Percentiles rank a stretch among this genome's conserved stretches.
Conservation (phyloP, 805 yeast genomes). For the Sugiyamaella lignohabitans region DNA sequence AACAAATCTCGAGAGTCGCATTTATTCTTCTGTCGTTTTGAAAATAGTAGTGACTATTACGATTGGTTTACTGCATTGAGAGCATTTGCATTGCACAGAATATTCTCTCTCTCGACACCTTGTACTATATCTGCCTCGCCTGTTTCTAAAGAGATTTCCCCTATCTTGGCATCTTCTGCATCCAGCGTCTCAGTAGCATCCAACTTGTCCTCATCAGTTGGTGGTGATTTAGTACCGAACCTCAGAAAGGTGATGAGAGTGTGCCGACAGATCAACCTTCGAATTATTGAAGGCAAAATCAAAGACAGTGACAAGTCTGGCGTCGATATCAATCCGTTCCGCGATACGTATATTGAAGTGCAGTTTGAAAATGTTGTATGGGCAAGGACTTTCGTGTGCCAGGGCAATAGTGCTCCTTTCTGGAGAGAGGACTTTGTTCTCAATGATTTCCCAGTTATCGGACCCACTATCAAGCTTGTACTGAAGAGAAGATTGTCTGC, state of each 20-base stretch:
- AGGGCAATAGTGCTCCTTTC: slow-evolving; percentile 49
- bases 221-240: slow-evolving; percentile 4
- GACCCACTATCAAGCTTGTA: slow-evolving; percentile 34
- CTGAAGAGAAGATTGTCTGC: slow-evolving; percentile 14
- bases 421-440: slow-evolving; percentile 75
- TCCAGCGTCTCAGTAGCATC: not conserved
- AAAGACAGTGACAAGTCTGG: slow-evolving; percentile 6
- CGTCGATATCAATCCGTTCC: slow-evolving; percentile 14
- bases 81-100: slow-evolving; percentile 22
- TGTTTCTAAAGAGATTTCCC: no score
- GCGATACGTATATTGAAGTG: slow-evolving; percentile 57
- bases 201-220: not conserved
- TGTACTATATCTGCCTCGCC: no score
- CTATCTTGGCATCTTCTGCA: not conserved
- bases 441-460: slow-evolving; percentile 45
- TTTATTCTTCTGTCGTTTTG: slow-evolving; percentile 21
- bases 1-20: slow-evolving; percentile 5
- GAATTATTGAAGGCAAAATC: slow-evolving; percentile 18
- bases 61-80: slow-evolving; percentile 30
- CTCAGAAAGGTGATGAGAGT: slow-evolving; percentile 16
- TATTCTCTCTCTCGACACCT: slow-evolving; percentile 20
- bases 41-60: slow-evolving; percentile 15
- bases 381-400: slow-evolving; percentile 68
- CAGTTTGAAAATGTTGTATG: slow-evolving; percentile 66
- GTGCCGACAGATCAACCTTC: slow-evolving; percentile 14